These are phyloP conservation scores for Cercospora sp. DNA, from an alignment of 2,329 filamentous ascomycete genomes.

Conservation along the genomic window DNA sequence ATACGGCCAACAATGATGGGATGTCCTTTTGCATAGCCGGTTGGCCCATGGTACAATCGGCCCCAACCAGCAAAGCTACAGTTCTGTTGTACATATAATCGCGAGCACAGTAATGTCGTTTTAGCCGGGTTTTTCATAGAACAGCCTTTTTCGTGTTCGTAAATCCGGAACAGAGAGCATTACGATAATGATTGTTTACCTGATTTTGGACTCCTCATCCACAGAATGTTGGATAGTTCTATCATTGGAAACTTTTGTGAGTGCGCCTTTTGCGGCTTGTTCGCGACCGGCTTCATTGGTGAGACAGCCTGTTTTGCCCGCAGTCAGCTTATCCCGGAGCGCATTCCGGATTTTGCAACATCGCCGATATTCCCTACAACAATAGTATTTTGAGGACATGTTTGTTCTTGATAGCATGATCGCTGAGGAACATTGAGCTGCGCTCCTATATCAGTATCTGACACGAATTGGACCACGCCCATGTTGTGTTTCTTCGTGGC, in stretches of 20 bases:
- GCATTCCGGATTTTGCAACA: not conserved
- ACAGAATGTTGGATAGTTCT: not conserved
- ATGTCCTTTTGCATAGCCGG: not conserved
- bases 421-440: not conserved
- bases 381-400: not conserved
- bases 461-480: not conserved
- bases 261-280: not conserved
- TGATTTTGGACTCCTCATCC: not conserved
- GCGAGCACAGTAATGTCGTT: slow-evolving; percentile 6
- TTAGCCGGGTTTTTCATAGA: slow-evolving; percentile 2
- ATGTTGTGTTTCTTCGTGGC: not conserved
- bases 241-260: not conserved
- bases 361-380: not conserved
- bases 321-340: not conserved
- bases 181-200: not conserved
- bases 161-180: not conserved
- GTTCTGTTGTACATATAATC: slow-evolving; percentile 13
- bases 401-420: not conserved
- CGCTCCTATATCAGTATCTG: not conserved
- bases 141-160: not conserved
- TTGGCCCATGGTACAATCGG: not conserved
- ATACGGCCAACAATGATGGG: slow-evolving; percentile 12
- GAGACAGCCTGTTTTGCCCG: not conserved
- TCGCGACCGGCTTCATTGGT: not conserved
- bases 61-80: slow-evolving; percentile 5